These are phyloP conservation scores for Fraxinus sp. DNA, from an alignment of 305 asterid genomes.

Conservation along the genomic window DNA sequence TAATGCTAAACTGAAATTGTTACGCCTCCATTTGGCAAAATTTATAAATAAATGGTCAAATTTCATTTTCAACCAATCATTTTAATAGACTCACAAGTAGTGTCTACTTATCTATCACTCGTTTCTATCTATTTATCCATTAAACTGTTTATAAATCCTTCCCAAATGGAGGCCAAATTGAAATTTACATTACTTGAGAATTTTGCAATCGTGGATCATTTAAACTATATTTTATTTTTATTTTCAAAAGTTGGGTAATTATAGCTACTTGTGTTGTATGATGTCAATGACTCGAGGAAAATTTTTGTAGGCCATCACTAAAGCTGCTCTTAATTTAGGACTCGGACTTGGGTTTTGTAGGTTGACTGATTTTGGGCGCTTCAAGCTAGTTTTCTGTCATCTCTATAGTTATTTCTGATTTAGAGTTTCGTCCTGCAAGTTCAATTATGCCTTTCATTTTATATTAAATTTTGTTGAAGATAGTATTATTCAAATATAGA, in stretches of 20 bases:
- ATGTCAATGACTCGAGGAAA: not conserved
- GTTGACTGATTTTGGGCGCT: not conserved
- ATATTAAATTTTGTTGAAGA: not conserved
- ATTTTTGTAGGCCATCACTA: not conserved
- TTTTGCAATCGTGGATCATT: not conserved
- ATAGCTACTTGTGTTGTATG: not conserved
- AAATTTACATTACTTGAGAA: not conserved
- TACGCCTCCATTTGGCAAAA: not conserved
- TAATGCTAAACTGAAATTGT: not conserved
- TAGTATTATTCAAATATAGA: not conserved
- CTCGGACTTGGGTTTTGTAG: not conserved
- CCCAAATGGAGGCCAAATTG: not conserved
- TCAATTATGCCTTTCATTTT: not conserved
- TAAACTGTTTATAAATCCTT: not conserved
- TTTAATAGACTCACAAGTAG: not conserved
- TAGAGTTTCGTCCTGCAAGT: not conserved
- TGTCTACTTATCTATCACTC: not conserved
- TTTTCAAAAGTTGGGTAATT: not conserved
- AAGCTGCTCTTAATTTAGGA: not conserved
- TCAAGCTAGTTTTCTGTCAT: not conserved
- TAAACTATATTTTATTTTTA: too few relatives aligned
- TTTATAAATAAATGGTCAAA: not conserved
- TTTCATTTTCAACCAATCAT: not conserved
- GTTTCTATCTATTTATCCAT: not conserved
- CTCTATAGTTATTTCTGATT: not conserved